A percentile compares a stretch with the other conserved stretches of the same genome.
Conservation (phyloP, 1,139 yeast genomes). For the Taphrina sp. region DNA sequence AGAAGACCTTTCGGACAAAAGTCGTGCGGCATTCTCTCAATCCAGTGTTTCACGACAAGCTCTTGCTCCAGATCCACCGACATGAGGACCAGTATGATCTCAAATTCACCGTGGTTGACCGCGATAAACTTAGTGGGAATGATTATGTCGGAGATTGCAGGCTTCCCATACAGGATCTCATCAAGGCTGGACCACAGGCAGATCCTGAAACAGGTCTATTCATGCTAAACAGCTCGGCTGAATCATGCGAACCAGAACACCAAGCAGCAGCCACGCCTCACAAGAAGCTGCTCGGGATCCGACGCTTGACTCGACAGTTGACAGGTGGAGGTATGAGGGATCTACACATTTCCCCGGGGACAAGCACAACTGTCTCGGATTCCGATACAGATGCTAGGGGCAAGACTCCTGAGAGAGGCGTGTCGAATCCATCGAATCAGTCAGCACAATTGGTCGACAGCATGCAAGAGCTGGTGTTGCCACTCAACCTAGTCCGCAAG, state of each 20-base stretch:
- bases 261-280: not conserved
- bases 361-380: not conserved
- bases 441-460: conserved; percentile 12
- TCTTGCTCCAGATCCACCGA: conserved; percentile 72
- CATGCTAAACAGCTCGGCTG: conserved; percentile 4
- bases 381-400: not conserved
- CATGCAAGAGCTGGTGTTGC: conserved; percentile 9
- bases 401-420: not conserved
- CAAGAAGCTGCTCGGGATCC: conserved; percentile 8
- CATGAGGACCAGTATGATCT: conserved; percentile 66
- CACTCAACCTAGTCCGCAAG: conserved; percentile 43
- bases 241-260: not conserved
- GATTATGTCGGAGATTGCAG: conserved; percentile 73
- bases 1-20: conserved; percentile 80
- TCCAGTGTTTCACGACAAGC: conserved; percentile 77
- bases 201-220: conserved; percentile 39
- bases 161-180: conserved; percentile 54
- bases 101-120: conserved; percentile 73
- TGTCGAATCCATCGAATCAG: not conserved
- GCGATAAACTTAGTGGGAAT: conserved; percentile 76
- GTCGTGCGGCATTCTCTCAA: conserved; percentile 79
- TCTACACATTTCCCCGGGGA: not conserved
- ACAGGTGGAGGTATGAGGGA: not conserved
- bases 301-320: conserved; percentile 1
- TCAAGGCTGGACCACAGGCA: conserved; percentile 45